Percentiles rank a stretch among this genome's conserved stretches.
These are phyloP conservation scores for Phytophthora cryptogea DNA, from an alignment of 352 stramenopile genomes.

Conservation along the genomic window DNA sequence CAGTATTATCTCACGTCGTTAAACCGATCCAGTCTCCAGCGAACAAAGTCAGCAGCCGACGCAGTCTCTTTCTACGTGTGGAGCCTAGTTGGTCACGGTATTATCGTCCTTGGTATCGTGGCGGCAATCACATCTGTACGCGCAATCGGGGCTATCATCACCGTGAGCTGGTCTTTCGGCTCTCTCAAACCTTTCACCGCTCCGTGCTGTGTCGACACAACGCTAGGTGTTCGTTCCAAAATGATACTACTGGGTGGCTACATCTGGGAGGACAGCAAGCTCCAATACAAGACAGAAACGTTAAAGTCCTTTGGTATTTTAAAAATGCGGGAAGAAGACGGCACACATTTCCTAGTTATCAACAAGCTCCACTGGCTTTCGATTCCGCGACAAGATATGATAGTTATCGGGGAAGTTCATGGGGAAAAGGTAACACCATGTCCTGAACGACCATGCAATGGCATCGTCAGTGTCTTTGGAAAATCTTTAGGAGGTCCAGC, in stretches of 20 bases:
- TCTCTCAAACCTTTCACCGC: constrained; percentile 1
- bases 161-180: constrained; percentile 1
- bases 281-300: constrained; percentile 8
- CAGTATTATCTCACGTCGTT: constrained; percentile 23
- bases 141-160: constrained; percentile 1
- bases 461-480: constrained; percentile 4
- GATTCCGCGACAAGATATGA: constrained; percentile 11
- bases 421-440: constrained; percentile 10
- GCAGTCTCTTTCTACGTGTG: constrained; percentile 21
- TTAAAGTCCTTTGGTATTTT: constrained; percentile 7
- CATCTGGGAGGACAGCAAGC: constrained; percentile 1
- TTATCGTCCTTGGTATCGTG: constrained; percentile 17
- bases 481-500: constrained; percentile 8
- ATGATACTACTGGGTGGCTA: constrained; percentile 13
- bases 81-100: constrained; percentile 19
- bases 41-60: constrained; percentile 6
- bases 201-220: constrained; percentile 10
- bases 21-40: constrained; percentile 12
- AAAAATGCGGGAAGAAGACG: constrained; percentile 19
- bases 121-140: not conserved
- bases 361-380: constrained; percentile 22
- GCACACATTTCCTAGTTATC: constrained; percentile 12
- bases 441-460: constrained; percentile 3
- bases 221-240: constrained; percentile 5
- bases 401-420: constrained; percentile 20